Base-by-base conservation (phyloP, 495 filamentous ascomycete genomes). In the Rusavskia elegans region DNA sequence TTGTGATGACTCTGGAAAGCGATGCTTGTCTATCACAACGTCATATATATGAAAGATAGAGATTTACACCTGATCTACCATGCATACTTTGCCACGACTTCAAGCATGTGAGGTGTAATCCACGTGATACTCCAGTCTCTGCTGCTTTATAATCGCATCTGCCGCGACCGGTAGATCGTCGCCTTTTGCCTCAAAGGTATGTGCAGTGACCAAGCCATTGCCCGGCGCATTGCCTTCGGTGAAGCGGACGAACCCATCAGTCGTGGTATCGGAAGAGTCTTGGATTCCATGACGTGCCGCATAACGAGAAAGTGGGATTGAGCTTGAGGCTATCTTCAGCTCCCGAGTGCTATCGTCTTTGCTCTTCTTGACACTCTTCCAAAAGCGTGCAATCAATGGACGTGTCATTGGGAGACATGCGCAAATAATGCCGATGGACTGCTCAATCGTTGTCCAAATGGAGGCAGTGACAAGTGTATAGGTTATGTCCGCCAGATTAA, bases 401-500 rank as follows among this genome's bases (percentile, higher is more conserved):
- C 75, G 69, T 14, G 79, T 67, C 7, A 75, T 78, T 10, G 79
- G 75, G 1, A 81, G 67, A 56, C 74, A 80, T 23, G 72, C 71
- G 53, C 74, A 80, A 48, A 71, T 73, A 13, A 81, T 67, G 6
- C 73, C 77, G 16, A 75, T 72, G 53, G 68, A 73, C 2, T 78
- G 67, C 61, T 83, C 78, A 48, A 76, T 67, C 37, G 75, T 71
- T 23, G 73, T 77, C 79, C 79, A 83, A 36, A 74, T 69, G 0
- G 73, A 73, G 1, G 70, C 68, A 49, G 74, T 67, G 46, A 78
- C 73, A 50, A 69, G 61, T 3, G 65, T 70, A 45, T 79, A 72
- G 1, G 54, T 76, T 25, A 61, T 72, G 61, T 67, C 69, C 1
- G 41, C 23, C 6, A 69, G 69, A 19, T 72, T 63, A 55, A 79